These are phyloP conservation scores for Salix arbutifolia DNA, from an alignment of 345 rosid species.

Conservation along the genomic window DNA sequence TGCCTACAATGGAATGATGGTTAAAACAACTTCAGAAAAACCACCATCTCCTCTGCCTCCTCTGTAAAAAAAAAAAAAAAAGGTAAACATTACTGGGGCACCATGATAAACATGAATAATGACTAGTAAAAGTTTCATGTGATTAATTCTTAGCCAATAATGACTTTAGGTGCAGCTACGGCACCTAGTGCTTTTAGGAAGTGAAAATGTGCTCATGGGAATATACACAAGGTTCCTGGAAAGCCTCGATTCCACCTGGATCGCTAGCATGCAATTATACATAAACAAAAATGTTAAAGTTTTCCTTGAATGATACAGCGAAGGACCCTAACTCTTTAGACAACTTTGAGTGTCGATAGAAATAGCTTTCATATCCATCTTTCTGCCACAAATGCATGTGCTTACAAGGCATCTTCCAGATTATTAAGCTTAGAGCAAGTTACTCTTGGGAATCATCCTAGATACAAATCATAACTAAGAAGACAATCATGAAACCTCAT, in stretches of 20 bases:
- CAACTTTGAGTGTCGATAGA: neutral
- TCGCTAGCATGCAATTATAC: neutral
- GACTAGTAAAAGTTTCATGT: neutral
- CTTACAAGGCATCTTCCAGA: neutral
- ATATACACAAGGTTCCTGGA: neutral
- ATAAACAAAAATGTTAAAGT: too few relatives aligned
- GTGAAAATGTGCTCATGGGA: neutral
- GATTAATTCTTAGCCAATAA: neutral
- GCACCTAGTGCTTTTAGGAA: neutral
- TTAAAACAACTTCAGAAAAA: conserved; percentile 40
- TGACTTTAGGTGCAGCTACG: neutral
- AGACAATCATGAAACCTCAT: too few relatives aligned
- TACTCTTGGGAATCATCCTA: too few relatives aligned
- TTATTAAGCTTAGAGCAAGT: too few relatives aligned
- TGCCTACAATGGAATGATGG: neutral
- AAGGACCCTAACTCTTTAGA: neutral
- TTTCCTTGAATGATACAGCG: neutral
- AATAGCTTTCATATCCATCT: neutral
- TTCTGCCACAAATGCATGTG: neutral
- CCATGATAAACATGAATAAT: neutral
- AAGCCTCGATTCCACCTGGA: neutral
- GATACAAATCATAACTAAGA: too few relatives aligned
- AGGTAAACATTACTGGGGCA: neutral
- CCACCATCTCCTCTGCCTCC: conserved; percentile 61
- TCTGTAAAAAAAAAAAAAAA: conserved; percentile 28